A percentile compares a stretch with the other conserved stretches of the same genome.
These are phyloP conservation scores for Didymellaceae sp. DNA, from an alignment of 2,329 filamentous ascomycete genomes.

Conservation along the genomic window DNA sequence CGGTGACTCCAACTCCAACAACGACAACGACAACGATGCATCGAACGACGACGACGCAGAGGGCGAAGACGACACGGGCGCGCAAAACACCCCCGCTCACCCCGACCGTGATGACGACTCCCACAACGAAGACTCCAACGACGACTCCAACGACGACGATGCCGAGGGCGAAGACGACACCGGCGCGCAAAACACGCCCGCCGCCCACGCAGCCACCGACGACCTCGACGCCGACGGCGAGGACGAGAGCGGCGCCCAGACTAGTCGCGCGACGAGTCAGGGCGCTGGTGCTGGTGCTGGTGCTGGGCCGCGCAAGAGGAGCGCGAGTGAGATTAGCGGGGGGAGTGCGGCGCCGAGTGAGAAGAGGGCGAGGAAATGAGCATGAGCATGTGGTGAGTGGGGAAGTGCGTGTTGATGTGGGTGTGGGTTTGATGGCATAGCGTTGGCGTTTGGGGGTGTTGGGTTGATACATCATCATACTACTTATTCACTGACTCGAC, in stretches of 20 bases:
- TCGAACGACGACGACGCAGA: constrained; percentile 35
- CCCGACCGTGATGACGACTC: constrained; percentile 31
- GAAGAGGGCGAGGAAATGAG: constrained; percentile 44
- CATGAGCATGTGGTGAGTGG: neutral
- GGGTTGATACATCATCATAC: no score
- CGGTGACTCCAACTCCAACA: constrained; percentile 35
- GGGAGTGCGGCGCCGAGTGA: constrained; percentile 38
- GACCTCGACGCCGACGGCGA: constrained; percentile 44
- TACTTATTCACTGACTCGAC: no score
- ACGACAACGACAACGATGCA: constrained; percentile 33
- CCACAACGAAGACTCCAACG: constrained; percentile 43
- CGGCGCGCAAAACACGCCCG: constrained; percentile 8
- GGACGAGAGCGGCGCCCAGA: constrained; percentile 39
- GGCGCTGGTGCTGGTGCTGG: constrained; percentile 20
- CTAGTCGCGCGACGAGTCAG: constrained; percentile 36
- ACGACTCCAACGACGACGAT: constrained; percentile 32
- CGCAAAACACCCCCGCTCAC: constrained; percentile 7
- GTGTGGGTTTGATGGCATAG: neutral
- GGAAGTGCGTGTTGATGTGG: neutral
- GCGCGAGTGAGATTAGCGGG: constrained; percentile 79
- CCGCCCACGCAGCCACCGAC: constrained; percentile 17
- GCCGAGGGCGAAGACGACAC: constrained; percentile 31
- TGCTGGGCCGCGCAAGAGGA: constrained; percentile 68
- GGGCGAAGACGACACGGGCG: constrained; percentile 29
- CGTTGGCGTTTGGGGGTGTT: neutral